phyloP scores from a whole-genome alignment of 2,329 filamentous ascomycete genomes.

The Claviceps capensis region DNA sequence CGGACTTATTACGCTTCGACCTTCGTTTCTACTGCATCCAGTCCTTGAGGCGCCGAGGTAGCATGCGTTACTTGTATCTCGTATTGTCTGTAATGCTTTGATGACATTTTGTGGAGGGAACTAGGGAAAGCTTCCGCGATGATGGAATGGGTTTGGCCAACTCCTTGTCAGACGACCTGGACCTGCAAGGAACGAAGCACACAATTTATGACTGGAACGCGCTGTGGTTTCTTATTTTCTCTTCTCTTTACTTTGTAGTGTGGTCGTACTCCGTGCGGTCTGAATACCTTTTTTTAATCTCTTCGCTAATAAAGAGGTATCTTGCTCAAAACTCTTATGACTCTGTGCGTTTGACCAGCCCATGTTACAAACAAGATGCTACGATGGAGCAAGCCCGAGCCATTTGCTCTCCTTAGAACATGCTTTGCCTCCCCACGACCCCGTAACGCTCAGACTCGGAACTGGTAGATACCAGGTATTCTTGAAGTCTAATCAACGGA shows the following conservation, averaged over 20 bases:
- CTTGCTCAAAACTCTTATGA: constrained; percentile 3
- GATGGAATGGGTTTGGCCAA: background rate
- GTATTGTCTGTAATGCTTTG: background rate
- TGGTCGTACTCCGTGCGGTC: too few relatives aligned
- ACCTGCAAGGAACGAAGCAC: constrained; percentile 1
- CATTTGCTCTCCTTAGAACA: too few relatives aligned
- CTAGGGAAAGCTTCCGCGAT: background rate
- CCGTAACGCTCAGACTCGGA: background rate
- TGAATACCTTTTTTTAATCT: background rate
- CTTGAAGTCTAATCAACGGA: background rate
- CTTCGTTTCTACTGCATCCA: background rate
- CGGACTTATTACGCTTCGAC: too few relatives aligned
- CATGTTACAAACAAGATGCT: background rate
- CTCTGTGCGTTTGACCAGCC: background rate
- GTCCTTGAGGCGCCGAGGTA: background rate
- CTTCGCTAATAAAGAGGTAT: constrained; percentile 4
- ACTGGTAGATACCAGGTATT: background rate
- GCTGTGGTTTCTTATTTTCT: background rate
- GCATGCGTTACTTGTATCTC: background rate
- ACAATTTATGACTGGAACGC: constrained; percentile 4
- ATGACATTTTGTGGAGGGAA: too few relatives aligned
- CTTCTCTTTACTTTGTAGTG: background rate
- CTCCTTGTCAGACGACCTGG: background rate
- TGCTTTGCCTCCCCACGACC: background rate
- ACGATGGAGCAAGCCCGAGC: too few relatives aligned